Conservation (phyloP, 768 basidiomycete genomes). For the Suillus fuscotomentosus region DNA sequence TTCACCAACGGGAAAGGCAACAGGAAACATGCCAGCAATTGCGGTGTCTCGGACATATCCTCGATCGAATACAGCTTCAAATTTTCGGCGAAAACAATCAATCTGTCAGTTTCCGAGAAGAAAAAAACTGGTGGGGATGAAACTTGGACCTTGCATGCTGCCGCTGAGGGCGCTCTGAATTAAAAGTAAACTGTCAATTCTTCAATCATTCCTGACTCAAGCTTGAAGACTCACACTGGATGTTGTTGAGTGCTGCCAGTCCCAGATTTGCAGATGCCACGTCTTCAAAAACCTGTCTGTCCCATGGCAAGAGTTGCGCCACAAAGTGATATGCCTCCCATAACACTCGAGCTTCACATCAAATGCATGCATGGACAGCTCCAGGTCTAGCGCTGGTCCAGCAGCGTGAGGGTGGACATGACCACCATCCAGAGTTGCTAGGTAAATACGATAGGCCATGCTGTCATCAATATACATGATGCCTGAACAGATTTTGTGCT, state of each 20-base stretch:
- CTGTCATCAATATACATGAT: neutral
- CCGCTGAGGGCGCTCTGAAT: neutral
- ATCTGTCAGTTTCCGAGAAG: neutral
- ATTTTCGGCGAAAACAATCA: neutral
- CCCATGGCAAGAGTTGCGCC: rapidly evolving
- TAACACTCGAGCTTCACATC: neutral
- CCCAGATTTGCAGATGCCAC: neutral
- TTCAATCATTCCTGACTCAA: neutral
- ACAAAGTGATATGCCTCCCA: neutral
- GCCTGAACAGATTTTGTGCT: neutral
- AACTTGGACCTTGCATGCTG: neutral
- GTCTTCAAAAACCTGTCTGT: neutral
- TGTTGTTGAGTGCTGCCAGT: neutral
- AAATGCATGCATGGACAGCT: neutral
- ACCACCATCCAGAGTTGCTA: neutral
- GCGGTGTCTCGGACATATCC: neutral
- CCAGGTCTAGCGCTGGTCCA: neutral
- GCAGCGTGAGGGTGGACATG: neutral
- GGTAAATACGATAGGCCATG: neutral
- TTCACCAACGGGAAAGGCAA: neutral
- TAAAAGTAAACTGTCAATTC: neutral
- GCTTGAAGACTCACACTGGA: neutral
- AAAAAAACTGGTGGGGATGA: neutral
- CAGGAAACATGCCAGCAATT: neutral
- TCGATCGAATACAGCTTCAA: neutral